Evolutionary conservation across 2,329 filamentous ascomycete genomes (phyloP).

Genomic region (Ophiognomonia clavigignenti-juglandacearum): DNA sequence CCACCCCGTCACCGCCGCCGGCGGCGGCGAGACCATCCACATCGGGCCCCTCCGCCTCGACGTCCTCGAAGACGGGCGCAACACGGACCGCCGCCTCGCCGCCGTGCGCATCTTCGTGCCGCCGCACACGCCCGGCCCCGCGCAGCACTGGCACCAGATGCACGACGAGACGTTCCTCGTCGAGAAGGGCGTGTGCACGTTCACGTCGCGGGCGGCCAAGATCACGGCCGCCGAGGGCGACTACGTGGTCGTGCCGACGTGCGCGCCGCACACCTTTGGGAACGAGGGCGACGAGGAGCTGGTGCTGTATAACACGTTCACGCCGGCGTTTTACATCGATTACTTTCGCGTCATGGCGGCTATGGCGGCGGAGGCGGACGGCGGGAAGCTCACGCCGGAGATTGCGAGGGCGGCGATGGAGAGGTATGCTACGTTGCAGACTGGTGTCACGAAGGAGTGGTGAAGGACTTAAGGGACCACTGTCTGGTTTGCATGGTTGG

Average conservation of each 20-base stretch:
- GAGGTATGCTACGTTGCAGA: conserved; percentile 41
- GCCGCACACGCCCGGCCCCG: conserved; percentile 39
- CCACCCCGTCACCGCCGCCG: background rate
- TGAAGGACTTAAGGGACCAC: too few species aligned
- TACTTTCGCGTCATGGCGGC: conserved; percentile 49
- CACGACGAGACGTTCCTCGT: conserved; percentile 55
- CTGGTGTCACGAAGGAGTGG: conserved; percentile 2
- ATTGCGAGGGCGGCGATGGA: conserved; percentile 44
- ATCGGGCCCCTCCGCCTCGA: background rate
- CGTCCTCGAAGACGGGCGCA: conserved; percentile 5
- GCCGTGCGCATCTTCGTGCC: conserved; percentile 42
- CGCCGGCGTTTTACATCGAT: conserved; percentile 52
- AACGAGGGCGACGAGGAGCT: conserved; percentile 50
- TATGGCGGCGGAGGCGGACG: conserved; percentile 36
- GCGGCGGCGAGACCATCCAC: background rate
- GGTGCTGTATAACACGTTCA: conserved; percentile 53
- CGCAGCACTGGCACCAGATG: conserved; percentile 52
- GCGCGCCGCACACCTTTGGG: conserved; percentile 50
- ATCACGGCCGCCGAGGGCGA: conserved; percentile 47
- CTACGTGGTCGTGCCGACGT: conserved; percentile 49
- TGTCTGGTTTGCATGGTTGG: too few species aligned
- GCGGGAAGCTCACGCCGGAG: conserved; percentile 37
- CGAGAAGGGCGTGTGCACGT: conserved; percentile 45
- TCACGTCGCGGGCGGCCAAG: conserved; percentile 40
- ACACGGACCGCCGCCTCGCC: conserved; percentile 2